Evolutionary conservation across 139 green algal genomes (phyloP), one percentile per base, ranked within the genome.

Genomic region (Zygnema cylindricum): DNA sequence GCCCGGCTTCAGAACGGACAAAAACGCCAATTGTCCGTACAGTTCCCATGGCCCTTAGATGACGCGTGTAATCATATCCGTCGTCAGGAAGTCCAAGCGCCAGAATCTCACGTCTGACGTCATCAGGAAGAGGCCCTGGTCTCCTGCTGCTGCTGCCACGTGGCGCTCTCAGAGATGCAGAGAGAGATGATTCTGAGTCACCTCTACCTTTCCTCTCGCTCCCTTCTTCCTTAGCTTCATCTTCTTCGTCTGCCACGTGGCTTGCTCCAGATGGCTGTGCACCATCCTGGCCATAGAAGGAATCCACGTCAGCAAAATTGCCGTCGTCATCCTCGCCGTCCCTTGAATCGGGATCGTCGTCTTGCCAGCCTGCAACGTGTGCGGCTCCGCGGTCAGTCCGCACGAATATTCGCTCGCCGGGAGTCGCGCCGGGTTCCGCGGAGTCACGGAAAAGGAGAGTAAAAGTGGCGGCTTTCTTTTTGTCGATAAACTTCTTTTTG

Each of bases 11-110:
- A 33, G 73, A 76, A 33, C 85, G 86, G 21, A 89, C 77, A n/a
- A 92, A 92, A 38, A 69, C 42, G 33, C 23, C 87, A 69, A 49
- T 38, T 22, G 38, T 57, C 33, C 87, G n/a, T 41, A 33, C 38
- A 55, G 39, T 38, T 7, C 87, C 82, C 11, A 92, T 87, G 40
- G 21, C 76, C 23, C 94, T 88, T 87, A 98, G 75, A 90, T 99
- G 97, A 87, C 91, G 88, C 63, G 97, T 92, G 91, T 99, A 99
- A 89, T 99, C 96, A 89, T 99, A 99, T 1, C 97, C 97, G 57
- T 99, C 97, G 77, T 98, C 95, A 22, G 97, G 96, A 40, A 99
- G 95, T 2, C 97, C 90, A 32, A 86, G 33, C 83, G 90, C 90
- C 0, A 87, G 1, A 55, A 89, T 88, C 49, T 92, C 81, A 21